A percentile compares a stretch with the other conserved stretches of the same genome.
phyloP scores from a whole-genome alignment of 2,329 filamentous ascomycete genomes.

The Fusarium abutilonis region DNA sequence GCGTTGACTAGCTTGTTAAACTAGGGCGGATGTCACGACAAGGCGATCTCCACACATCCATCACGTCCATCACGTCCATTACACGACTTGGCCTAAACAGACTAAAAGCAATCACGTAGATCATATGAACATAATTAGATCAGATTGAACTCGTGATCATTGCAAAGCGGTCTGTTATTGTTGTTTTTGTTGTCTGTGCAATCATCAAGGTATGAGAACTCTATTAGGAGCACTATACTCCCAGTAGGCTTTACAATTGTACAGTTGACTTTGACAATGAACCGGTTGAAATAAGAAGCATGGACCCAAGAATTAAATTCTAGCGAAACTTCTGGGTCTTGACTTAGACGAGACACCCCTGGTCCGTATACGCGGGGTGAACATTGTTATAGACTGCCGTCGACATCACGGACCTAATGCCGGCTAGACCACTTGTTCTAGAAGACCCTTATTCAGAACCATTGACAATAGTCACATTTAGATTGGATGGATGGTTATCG shows the following conservation, averaged over 20 bases:
- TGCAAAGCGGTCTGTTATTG: too few species aligned
- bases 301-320: too few species aligned
- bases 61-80: slow-evolving; percentile 1
- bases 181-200: background rate
- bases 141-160: slow-evolving; percentile 9
- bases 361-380: slow-evolving; percentile 10
- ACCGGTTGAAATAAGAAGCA: too few species aligned
- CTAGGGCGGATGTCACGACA: slow-evolving; percentile 38
- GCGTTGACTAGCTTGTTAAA: slow-evolving; percentile 32
- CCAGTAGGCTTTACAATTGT: too few species aligned
- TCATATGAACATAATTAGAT: slow-evolving; percentile 15
- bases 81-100: background rate
- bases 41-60: slow-evolving; percentile 36
- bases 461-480: slow-evolving; percentile 26
- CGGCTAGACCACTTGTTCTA: slow-evolving; percentile 22
- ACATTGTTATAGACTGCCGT: background rate
- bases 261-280: too few species aligned
- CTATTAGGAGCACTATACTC: too few species aligned
- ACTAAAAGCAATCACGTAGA: slow-evolving; percentile 6
- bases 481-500: slow-evolving; percentile 22
- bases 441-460: slow-evolving; percentile 20
- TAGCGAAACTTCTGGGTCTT: too few species aligned
- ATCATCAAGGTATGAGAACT: background rate
- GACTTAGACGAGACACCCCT: background rate
- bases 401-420: slow-evolving; percentile 10